Evolutionary conservation across 2,329 filamentous ascomycete genomes (phyloP).

Genomic region (Volutella citrinella): DNA sequence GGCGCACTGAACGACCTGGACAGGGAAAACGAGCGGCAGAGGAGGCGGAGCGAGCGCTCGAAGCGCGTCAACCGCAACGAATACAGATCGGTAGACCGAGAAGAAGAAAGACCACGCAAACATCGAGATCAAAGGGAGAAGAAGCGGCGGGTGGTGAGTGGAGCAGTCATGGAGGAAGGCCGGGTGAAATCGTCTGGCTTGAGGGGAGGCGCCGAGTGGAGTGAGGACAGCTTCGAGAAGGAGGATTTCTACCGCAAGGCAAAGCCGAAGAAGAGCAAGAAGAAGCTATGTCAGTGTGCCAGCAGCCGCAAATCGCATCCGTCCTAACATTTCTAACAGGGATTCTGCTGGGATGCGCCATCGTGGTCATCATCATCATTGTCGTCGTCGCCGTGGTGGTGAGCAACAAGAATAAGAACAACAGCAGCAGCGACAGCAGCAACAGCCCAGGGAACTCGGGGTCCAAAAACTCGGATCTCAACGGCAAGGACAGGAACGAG

Average conservation of each 20-base stretch:
- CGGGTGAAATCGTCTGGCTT: conserved; percentile 37
- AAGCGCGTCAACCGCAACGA: conserved; percentile 26
- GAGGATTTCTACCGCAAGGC: conserved; percentile 44
- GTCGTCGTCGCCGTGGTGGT: conserved; percentile 65
- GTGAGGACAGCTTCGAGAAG: conserved; percentile 45
- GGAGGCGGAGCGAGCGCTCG: conserved; percentile 44
- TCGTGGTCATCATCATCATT: conserved; percentile 62
- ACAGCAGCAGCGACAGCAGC: conserved; percentile 16
- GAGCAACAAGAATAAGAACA: conserved; percentile 59
- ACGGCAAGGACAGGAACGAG: conserved; percentile 50
- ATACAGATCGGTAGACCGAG: conserved; percentile 17
- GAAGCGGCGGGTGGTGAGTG: conserved; percentile 65
- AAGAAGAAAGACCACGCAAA: conserved; percentile 19
- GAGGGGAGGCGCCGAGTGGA: conserved; percentile 42
- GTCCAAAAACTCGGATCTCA: conserved; percentile 38
- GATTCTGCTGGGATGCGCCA: conserved; percentile 52
- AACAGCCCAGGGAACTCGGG: conserved; percentile 14
- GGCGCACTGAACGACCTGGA: conserved; percentile 66
- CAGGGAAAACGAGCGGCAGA: conserved; percentile 51
- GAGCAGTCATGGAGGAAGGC: conserved; percentile 67
- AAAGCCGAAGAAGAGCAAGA: conserved; percentile 48
- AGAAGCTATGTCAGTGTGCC: conserved; percentile 55
- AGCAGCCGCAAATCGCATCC: too few species aligned
- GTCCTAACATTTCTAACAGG: conserved; percentile 38
- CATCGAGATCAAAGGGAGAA: conserved; percentile 37